These are phyloP conservation scores for Acanthamoeba royreba DNA, from an alignment of 208 protist species.

Conservation along the genomic window DNA sequence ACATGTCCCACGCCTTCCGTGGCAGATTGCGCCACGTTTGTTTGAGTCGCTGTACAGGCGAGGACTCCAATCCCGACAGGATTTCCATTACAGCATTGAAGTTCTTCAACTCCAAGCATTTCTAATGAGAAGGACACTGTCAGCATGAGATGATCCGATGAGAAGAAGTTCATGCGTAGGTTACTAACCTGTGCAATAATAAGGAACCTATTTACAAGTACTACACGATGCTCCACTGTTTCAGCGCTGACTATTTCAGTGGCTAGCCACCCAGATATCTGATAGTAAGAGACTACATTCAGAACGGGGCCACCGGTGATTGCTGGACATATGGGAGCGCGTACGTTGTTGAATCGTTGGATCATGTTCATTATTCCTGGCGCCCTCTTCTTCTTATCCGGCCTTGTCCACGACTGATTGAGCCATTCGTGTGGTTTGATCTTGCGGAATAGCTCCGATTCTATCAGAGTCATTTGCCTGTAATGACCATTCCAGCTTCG, in stretches of 20 bases:
- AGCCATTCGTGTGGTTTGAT: constrained; percentile 65
- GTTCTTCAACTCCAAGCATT: constrained; percentile 47
- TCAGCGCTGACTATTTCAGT: constrained; percentile 20
- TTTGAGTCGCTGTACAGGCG: constrained; percentile 42
- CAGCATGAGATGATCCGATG: background rate
- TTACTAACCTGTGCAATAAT: constrained; percentile 37
- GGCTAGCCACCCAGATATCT: background rate
- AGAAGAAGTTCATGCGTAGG: background rate
- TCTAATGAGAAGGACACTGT: background rate
- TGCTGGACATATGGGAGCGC: too few relatives aligned
- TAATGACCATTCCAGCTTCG: too few relatives aligned
- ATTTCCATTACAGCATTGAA: constrained; percentile 49
- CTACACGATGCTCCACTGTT: constrained; percentile 19
- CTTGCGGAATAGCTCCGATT: constrained; percentile 52
- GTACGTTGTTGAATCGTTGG: constrained; percentile 58
- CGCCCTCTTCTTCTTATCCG: constrained; percentile 30
- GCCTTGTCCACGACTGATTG: constrained; percentile 56
- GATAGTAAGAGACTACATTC: too few relatives aligned
- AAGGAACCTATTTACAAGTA: constrained; percentile 53
- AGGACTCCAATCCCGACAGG: constrained; percentile 27
- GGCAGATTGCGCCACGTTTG: constrained; percentile 37
- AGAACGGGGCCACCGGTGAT: too few relatives aligned
- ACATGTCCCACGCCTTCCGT: constrained; percentile 13
- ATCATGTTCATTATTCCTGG: constrained; percentile 29
- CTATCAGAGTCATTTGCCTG: constrained; percentile 66